phyloP scores from a whole-genome alignment of 768 basidiomycete genomes.

The Gyrodon lividus region DNA sequence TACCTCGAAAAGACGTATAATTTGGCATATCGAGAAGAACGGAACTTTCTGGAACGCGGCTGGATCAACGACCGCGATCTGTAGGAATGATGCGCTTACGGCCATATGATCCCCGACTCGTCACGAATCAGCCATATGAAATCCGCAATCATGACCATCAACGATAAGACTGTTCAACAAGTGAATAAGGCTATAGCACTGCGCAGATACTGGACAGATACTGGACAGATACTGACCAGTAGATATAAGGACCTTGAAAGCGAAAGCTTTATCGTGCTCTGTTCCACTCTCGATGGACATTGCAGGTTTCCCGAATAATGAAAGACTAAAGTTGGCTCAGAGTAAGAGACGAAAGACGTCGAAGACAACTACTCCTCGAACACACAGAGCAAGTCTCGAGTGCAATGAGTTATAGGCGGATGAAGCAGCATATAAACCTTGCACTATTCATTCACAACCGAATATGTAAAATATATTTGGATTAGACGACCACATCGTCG shows the following conservation, averaged over 20 bases:
- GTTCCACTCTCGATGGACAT: not conserved
- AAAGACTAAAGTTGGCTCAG: no score
- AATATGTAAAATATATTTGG: no score
- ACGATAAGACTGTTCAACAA: constrained; percentile 2
- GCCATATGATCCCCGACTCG: constrained; percentile 19
- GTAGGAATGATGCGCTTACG: constrained; percentile 11
- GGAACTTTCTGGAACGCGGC: constrained; percentile 6
- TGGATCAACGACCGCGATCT: not conserved
- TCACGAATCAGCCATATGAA: constrained; percentile 10
- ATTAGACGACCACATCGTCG: no score
- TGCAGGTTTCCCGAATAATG: not conserved
- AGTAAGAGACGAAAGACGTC: no score
- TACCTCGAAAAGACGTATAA: constrained; percentile 16
- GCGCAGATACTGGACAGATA: not conserved
- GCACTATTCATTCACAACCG: no score
- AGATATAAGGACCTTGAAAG: constrained; percentile 11
- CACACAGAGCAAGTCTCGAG: no score
- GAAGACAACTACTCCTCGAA: no score
- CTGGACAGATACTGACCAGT: constrained; percentile 9
- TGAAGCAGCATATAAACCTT: no score
- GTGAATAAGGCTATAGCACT: not conserved
- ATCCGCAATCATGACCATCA: constrained; percentile 19
- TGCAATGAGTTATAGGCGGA: no score
- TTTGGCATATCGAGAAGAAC: constrained; percentile 6
- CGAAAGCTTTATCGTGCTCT: not conserved